A percentile compares a stretch with the other conserved stretches of the same genome.
Conservation (phyloP, 2,329 filamentous ascomycete species). For the Periconia macrospinosa region DNA sequence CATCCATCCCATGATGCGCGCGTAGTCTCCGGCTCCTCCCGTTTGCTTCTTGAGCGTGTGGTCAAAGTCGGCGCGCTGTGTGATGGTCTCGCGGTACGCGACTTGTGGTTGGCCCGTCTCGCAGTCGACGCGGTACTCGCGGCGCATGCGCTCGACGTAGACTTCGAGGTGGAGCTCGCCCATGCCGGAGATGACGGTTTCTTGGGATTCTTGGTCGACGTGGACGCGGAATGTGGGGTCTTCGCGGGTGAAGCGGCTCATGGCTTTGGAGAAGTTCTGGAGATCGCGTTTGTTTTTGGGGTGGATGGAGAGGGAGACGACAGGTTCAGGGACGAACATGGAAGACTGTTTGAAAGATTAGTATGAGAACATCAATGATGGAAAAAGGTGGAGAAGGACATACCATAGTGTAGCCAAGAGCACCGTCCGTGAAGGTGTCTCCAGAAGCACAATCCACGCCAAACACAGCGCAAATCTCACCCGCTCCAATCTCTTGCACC, state of each 20-base stretch:
- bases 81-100: conserved; percentile 93
- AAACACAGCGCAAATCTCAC: conserved; percentile 98
- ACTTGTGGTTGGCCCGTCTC: conserved; percentile 96
- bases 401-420: conserved; percentile 85
- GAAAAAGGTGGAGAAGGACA: conserved; percentile 10
- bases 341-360: conserved; percentile 58
- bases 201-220: conserved; percentile 87
- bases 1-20: conserved; percentile 87
- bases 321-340: conserved; percentile 97
- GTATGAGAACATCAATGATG: conserved; percentile 1
- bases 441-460: conserved; percentile 97
- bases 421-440: conserved; percentile 95
- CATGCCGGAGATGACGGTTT: conserved; percentile 99
- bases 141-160: conserved; percentile 93
- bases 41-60: conserved; percentile 94
- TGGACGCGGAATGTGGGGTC: conserved; percentile 96
- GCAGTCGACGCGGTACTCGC: conserved; percentile 96
- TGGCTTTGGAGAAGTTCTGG: conserved; percentile 95
- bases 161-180: conserved; percentile 96
- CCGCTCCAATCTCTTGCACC: conserved; percentile 85
- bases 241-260: conserved; percentile 97
- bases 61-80: conserved; percentile 79
- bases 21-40: conserved; percentile 93
- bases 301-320: conserved; percentile 97
- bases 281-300: conserved; percentile 91